Conservation (phyloP, 768 basidiomycete genomes). For the Zangia roseola region DNA sequence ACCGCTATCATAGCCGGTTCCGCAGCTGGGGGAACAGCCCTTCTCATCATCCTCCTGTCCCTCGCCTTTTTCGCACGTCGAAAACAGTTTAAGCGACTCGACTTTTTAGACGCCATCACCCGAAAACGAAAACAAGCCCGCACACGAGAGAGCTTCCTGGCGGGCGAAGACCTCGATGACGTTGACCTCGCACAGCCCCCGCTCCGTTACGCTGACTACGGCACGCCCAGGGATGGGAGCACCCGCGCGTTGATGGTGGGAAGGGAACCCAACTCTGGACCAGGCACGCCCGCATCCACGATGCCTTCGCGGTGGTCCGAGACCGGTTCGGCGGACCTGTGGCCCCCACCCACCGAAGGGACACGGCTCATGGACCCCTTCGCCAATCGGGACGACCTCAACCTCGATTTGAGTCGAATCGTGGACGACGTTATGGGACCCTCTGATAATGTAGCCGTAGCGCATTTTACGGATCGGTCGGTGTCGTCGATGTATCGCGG, state of each 20-base stretch:
- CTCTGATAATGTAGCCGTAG: not conserved
- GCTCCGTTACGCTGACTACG: constrained; percentile 18
- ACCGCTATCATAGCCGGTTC: constrained; percentile 44
- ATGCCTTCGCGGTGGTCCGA: constrained; percentile 28
- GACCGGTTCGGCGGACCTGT: constrained; percentile 44
- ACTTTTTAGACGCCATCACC: constrained; percentile 30
- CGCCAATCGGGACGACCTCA: constrained; percentile 10
- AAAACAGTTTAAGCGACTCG: constrained; percentile 34
- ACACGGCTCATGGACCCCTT: constrained; percentile 24
- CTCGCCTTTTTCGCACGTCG: constrained; percentile 39
- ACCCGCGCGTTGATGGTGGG: not conserved
- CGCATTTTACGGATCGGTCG: constrained; percentile 24
- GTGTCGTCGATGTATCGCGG: constrained; percentile 23
- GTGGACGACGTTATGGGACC: constrained; percentile 53
- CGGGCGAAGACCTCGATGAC: constrained; percentile 25
- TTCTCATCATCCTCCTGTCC: constrained; percentile 37
- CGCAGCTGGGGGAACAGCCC: constrained; percentile 36
- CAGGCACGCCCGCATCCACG: not conserved
- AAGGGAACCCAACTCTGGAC: not conserved
- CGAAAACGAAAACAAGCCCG: constrained; percentile 19
- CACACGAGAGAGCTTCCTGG: constrained; percentile 22
- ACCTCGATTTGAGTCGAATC: constrained; percentile 41
- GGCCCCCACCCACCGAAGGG: constrained; percentile 38
- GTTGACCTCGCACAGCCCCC: constrained; percentile 5
- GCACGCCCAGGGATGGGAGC: constrained; percentile 20